Conservation (phyloP, 441 rosid genomes). For the Adansonia gregorii region DNA sequence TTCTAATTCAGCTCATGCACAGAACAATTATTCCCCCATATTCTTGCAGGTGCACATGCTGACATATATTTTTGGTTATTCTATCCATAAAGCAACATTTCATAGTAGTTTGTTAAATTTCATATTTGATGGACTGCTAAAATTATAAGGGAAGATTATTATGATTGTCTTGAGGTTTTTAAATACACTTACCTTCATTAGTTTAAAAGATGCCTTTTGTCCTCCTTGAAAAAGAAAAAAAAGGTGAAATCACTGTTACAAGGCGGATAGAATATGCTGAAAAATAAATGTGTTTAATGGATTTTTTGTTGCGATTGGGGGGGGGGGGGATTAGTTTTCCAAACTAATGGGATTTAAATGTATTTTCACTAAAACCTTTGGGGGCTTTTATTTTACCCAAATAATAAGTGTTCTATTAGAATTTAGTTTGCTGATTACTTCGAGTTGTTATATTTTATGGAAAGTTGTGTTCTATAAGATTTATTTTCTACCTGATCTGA, state of each 20-base stretch:
- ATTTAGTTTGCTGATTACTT: not conserved
- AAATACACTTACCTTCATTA: not conserved
- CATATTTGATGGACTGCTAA: not conserved
- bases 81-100: conserved; percentile 12
- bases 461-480: not conserved
- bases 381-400: too few species aligned
- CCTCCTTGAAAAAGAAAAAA: not conserved
- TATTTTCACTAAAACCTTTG: too few species aligned
- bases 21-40: conserved; percentile 90
- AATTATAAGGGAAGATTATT: conserved; percentile 5
- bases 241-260: not conserved
- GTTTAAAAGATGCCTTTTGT: not conserved
- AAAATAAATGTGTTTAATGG: not conserved
- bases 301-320: too few species aligned
- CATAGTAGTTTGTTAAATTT: not conserved
- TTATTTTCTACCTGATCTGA: not conserved
- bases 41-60: conserved; percentile 76
- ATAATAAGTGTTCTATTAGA: not conserved
- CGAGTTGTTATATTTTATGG: not conserved
- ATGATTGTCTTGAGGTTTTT: not conserved
- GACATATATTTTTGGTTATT: conserved; percentile 11
- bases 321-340: too few species aligned
- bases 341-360: too few species aligned
- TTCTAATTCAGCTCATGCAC: conserved; percentile 77
- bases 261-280: conserved; percentile 10